Evolutionary conservation across 345 rosid species (phyloP), one percentile per base, ranked within the genome.

Genomic region (Passiflora organensis): DNA sequence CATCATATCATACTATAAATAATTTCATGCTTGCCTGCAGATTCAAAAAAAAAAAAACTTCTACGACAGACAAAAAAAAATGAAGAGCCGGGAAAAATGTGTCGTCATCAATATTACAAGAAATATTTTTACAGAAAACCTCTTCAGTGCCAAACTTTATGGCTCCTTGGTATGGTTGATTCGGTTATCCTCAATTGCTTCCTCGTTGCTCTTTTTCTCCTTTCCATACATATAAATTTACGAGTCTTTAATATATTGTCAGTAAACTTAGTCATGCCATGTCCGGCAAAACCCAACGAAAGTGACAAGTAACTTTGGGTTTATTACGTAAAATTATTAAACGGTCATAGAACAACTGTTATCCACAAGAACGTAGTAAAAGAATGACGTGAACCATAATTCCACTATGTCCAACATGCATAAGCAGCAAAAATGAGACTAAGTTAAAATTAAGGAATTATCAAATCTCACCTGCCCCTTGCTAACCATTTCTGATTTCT

Each of bases 401-500:
- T 20, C n/a, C n/a, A n/a, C n/a, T 10, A 20, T 44, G 17, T 44
- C 48, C 48, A 44, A 11, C 19, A 6, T n/a, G 18, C 19, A 44
- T 12, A 44, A 6, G 11, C 17, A 8, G 55, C 20, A 38, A 16
- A 55, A 28, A 37, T 23, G 21, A 34, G 18, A 58, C 9, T 36
- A 37, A 48, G 16, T 2, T 21, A 54, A 55, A 36, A 10, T 37
- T 47, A 47, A 37, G 11, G 22, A 52, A 42, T 11, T 21, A 34
- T 50, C 13, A 17, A 23, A 51, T 72, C 79, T 77, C 72, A 91
- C 97, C 86, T 91, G 97, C 13, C 96, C 97, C 52, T 96, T 80
- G 73, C 89, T 87, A 65, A 91, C 95, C 97, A 91, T 91, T 78
- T 91, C 97, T 16, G 96, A 87, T 74, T 91, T 91, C 82, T 80